A percentile compares a stretch with the other conserved stretches of the same genome.
Evolutionary conservation across 2,329 filamentous ascomycete species (phyloP).

Genomic region (Penicillium decumbens): DNA sequence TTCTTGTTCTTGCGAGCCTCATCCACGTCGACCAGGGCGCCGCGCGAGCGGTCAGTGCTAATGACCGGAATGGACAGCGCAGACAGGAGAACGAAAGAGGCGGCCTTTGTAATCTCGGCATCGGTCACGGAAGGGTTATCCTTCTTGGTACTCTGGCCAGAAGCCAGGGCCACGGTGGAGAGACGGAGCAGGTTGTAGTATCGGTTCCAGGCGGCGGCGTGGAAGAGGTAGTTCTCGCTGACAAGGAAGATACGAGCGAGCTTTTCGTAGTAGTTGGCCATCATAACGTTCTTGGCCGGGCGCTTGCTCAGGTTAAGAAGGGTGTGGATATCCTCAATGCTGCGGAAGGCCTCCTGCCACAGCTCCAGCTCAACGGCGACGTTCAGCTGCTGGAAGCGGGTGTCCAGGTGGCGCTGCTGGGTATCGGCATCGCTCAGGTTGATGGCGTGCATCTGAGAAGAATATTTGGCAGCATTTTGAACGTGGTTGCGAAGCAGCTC

Average conservation of each 20-base stretch:
- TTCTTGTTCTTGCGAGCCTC: constrained; percentile 99
- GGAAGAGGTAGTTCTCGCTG: constrained; percentile 99
- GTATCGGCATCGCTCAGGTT: constrained; percentile 97
- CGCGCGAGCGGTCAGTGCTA: constrained; percentile 92
- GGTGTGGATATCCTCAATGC: constrained; percentile 97
- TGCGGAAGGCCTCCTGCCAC: constrained; percentile 99
- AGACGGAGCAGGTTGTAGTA: constrained; percentile 96
- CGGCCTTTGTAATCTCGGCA: constrained; percentile 85
- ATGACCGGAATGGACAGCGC: constrained; percentile 98
- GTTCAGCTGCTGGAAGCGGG: constrained; percentile 96
- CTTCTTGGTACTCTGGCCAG: constrained; percentile 83
- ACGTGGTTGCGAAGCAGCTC: constrained; percentile 98
- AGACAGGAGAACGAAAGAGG: constrained; percentile 91
- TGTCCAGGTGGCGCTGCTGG: constrained; percentile 93
- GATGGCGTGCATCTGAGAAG: constrained; percentile 97
- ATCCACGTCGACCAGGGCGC: constrained; percentile 93
- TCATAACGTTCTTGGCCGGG: constrained; percentile 98
- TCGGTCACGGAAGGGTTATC: constrained; percentile 90
- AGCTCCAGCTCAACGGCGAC: constrained; percentile 96
- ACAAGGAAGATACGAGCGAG: constrained; percentile 97
- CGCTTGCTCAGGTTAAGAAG: constrained; percentile 96
- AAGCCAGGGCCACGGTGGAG: constrained; percentile 75
- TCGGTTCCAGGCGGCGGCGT: constrained; percentile 92
- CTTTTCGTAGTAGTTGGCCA: constrained; percentile 99
- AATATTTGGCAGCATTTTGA: constrained; percentile 98